Percentiles rank a stretch among this genome's conserved stretches.
These are phyloP conservation scores for Russula olivacea DNA, from an alignment of 768 basidiomycete species.

Conservation along the genomic window DNA sequence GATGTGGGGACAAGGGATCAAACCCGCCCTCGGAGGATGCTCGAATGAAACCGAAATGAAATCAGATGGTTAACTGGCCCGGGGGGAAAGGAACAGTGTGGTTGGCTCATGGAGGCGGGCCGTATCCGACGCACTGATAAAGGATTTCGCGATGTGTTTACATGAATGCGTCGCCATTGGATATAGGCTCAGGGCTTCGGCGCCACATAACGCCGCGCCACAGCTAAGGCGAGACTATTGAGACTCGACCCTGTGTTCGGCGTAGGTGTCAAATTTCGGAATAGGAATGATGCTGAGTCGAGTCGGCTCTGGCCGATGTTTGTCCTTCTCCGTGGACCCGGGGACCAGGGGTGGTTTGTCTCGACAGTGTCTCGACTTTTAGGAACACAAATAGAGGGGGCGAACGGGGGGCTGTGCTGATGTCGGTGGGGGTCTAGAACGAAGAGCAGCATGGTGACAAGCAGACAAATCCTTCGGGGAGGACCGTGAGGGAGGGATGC, in stretches of 20 bases:
- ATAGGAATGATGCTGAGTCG: neutral
- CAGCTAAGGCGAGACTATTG: neutral
- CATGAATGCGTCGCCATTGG: neutral
- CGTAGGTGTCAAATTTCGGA: constrained; percentile 1
- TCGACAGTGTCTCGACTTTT: neutral
- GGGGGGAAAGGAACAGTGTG: neutral
- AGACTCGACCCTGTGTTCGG: neutral
- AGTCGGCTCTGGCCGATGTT: neutral
- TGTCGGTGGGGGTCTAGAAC: neutral
- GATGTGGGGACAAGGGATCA: neutral
- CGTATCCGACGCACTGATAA: neutral
- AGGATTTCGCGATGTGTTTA: neutral
- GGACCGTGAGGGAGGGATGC: neutral
- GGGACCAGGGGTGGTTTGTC: neutral
- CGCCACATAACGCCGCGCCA: neutral
- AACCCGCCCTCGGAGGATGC: neutral
- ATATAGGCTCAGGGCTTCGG: neutral
- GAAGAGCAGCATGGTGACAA: neutral
- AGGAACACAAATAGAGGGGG: neutral
- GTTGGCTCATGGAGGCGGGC: neutral
- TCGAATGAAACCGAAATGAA: neutral
- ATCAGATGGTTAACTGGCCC: neutral
- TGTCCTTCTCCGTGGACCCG: constrained; percentile 1
- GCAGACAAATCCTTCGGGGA: neutral
- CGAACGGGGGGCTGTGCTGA: neutral